phyloP scores from a whole-genome alignment of 768 basidiomycete species.

The Agrocybe chaxingu region DNA sequence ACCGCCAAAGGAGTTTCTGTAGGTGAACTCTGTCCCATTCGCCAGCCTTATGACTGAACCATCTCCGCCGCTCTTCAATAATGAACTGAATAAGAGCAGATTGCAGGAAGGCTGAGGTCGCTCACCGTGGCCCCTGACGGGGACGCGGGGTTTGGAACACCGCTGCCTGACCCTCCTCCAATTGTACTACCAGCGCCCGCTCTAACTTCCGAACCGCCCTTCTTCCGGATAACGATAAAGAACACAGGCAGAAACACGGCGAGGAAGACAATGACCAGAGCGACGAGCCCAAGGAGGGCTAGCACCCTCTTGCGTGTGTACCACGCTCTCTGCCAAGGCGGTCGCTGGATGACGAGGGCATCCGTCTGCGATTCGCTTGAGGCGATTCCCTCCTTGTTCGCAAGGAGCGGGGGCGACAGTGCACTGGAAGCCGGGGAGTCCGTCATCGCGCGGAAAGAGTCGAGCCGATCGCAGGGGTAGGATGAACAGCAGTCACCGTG shows the following conservation, averaged over 20 bases:
- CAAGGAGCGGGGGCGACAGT: background rate
- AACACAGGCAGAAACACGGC: conserved; percentile 29
- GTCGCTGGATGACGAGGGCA: background rate
- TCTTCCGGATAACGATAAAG: conserved; percentile 23
- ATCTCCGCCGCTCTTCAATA: conserved; percentile 47
- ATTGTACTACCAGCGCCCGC: conserved; percentile 4
- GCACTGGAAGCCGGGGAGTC: background rate
- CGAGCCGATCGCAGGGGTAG: no score
- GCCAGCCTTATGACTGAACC: conserved; percentile 57
- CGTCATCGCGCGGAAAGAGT: no score
- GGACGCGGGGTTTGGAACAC: conserved; percentile 9
- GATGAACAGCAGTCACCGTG: no score
- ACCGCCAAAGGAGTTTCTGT: conserved; percentile 70
- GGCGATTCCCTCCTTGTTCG: background rate
- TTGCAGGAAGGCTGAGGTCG: background rate
- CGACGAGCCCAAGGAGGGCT: conserved; percentile 3
- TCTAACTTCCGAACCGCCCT: background rate
- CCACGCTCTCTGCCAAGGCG: background rate
- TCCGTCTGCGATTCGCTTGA: background rate
- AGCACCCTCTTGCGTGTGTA: conserved; percentile 12
- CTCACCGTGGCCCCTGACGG: conserved; percentile 17
- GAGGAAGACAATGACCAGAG: conserved; percentile 19
- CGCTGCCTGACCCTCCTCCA: background rate
- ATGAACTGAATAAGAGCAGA: background rate
- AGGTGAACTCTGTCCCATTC: conserved; percentile 66